Evolutionary conservation across 179 eudicot genomes (phyloP).

Genomic region (Silene vulgaris): DNA sequence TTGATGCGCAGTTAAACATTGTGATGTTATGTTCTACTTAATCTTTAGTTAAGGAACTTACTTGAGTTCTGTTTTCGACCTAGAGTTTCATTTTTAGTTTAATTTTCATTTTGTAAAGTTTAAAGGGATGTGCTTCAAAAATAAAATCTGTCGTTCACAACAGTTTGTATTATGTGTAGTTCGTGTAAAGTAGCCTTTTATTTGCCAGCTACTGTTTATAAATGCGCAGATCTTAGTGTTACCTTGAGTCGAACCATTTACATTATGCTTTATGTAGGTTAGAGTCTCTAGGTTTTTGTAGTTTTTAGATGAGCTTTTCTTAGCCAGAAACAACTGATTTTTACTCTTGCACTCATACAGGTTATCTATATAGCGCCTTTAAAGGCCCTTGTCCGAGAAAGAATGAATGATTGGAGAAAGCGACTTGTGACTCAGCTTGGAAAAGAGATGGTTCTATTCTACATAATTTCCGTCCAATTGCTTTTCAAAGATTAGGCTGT

Average conservation of each 20-base stretch:
- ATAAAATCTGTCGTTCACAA: neutral
- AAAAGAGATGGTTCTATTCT: conserved; percentile 63
- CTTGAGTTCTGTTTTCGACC: neutral
- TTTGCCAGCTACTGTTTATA: neutral
- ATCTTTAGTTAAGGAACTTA: neutral
- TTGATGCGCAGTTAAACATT: neutral
- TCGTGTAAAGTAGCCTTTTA: neutral
- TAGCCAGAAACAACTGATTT: neutral
- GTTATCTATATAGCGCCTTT: conserved; percentile 95
- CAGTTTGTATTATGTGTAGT: conserved; percentile 1
- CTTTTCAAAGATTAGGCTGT: neutral
- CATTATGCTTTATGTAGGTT: conserved; percentile 12
- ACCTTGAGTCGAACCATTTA: neutral
- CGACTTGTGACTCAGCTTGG: conserved; percentile 83
- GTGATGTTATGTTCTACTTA: neutral
- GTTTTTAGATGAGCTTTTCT: neutral
- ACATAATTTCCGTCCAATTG: conserved; percentile 7
- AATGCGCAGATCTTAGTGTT: neutral
- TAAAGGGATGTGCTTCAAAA: neutral
- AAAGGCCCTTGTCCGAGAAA: conserved; percentile 95
- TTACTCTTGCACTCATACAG: conserved; percentile 35
- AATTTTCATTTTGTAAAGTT: neutral
- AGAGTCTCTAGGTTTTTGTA: neutral
- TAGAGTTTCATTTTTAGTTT: neutral
- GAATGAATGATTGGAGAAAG: conserved; percentile 91